A percentile compares a stretch with the other conserved stretches of the same genome.
Evolutionary conservation across 768 basidiomycete genomes (phyloP).

Genomic region (Phaeotremella fagi): DNA sequence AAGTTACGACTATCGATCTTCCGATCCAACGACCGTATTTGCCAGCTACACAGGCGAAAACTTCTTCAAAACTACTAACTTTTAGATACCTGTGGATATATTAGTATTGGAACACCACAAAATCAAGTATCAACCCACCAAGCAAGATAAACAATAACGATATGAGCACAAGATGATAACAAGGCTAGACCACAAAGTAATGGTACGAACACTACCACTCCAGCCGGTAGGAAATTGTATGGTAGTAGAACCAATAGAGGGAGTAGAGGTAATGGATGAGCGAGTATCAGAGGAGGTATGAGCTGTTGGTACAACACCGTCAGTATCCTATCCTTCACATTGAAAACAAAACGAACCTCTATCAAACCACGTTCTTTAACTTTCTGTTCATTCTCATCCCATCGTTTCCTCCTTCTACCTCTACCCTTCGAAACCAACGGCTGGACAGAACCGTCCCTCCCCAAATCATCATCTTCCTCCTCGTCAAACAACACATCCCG

Average conservation of each 20-base stretch:
- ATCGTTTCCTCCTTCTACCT: conserved; percentile 10
- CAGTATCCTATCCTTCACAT: background rate
- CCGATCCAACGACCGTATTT: conserved; percentile 36
- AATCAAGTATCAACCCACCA: conserved; percentile 24
- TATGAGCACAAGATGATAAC: conserved; percentile 43
- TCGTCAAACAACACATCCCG: conserved; percentile 9
- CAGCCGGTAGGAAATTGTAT: conserved; percentile 45
- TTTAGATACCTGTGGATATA: conserved; percentile 39
- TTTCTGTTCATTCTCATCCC: conserved; percentile 23
- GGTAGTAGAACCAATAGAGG: conserved; percentile 41
- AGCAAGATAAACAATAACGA: conserved; percentile 45
- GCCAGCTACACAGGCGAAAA: conserved; percentile 32
- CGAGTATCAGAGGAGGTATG: conserved; percentile 40
- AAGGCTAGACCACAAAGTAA: conserved; percentile 34
- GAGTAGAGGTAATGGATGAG: conserved; percentile 44
- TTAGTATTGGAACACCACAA: background rate
- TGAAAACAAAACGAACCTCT: conserved; percentile 31
- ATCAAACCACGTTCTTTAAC: conserved; percentile 19
- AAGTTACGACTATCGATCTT: conserved; percentile 24
- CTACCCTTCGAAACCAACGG: background rate
- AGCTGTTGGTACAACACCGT: conserved; percentile 18
- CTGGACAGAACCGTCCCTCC: background rate
- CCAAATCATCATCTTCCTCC: background rate
- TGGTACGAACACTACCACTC: conserved; percentile 44
- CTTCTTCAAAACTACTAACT: conserved; percentile 44